phyloP scores from a whole-genome alignment of 225 moss, liverwort and hornwort genomes.

The Straminergon stramineum region DNA sequence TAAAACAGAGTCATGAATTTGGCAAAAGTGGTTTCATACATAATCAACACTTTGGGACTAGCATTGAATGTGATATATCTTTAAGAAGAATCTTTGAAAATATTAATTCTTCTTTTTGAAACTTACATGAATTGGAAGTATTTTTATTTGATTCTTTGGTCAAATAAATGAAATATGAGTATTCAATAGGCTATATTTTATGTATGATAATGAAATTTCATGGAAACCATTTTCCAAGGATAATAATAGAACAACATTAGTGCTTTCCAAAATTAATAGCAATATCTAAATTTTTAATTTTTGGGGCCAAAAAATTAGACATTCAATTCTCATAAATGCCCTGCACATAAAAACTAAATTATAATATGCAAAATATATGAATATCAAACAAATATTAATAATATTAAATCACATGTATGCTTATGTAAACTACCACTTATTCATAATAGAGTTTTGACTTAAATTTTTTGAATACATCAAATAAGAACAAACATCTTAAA shows the following conservation, averaged over 20 bases:
- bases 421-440: neutral
- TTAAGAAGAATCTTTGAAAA: neutral
- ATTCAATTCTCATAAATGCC: neutral
- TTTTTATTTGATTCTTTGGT: neutral
- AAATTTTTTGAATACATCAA: rapidly evolving
- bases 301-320: rapidly evolving
- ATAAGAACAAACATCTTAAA: neutral
- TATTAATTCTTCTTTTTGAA: neutral
- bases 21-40: neutral
- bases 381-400: neutral
- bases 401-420: neutral
- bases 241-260: no score
- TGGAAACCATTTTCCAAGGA: neutral
- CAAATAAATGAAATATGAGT: neutral
- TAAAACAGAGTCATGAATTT: neutral
- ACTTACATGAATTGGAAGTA: neutral
- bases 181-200: neutral
- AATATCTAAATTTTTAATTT: neutral
- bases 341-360: neutral
- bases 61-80: neutral
- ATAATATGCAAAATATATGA: neutral
- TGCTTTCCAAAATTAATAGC: neutral
- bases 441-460: neutral
- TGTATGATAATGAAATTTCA: neutral
- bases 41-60: neutral